Base-by-base conservation (phyloP, 2,329 filamentous ascomycete genomes). In the Colletotrichum euphorbiae region DNA sequence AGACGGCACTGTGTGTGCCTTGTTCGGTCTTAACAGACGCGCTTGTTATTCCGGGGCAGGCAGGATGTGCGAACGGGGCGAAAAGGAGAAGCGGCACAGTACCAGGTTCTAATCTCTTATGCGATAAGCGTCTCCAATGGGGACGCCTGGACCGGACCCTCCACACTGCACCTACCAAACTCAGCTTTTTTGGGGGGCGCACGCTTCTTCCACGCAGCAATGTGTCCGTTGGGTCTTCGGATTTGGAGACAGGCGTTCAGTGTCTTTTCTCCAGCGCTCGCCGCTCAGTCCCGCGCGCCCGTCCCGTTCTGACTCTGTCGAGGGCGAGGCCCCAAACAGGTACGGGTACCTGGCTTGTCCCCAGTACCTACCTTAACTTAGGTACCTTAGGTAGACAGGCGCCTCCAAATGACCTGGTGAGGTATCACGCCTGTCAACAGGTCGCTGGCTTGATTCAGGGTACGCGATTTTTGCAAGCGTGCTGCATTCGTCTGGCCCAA, bases 61-160 rank as follows among this genome's bases (percentile, higher is more conserved):
- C 19, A 17, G 52, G 59, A 66, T 62, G 24, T 17, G 58, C 5
- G 15, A 45, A 43, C n/a, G 59, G 51, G 55, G 55, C 66, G 46
- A 54, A 62, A 56, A 48, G 55, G 51, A 66, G 60, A 66, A 19
- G 33, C 8, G 4, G 55, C 19, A 70, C 69, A 62, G 69, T 70
- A 56, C 57, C 9, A 42, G 21, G 19, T 48, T 21, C 42, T 57
- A 31, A 58, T 54, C 54, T 54, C 68, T 52, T 36, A 65, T 58
- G 60, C 61, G 55, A 69, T 64, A 61, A 67, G 46, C 46, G 62
- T 69, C 66, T 64, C 65, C 65, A 64, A 68, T 68, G 52, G 54
- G 65, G 60, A 50, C 45, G 38, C 60, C 59, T 67, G 40, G 65
- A 54, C 60, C 45, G 21, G 65, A 58, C 65, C 64, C 51, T 68